Conservation (phyloP, 2,329 filamentous ascomycete genomes). For the Colletotrichum gloeosporioides region DNA sequence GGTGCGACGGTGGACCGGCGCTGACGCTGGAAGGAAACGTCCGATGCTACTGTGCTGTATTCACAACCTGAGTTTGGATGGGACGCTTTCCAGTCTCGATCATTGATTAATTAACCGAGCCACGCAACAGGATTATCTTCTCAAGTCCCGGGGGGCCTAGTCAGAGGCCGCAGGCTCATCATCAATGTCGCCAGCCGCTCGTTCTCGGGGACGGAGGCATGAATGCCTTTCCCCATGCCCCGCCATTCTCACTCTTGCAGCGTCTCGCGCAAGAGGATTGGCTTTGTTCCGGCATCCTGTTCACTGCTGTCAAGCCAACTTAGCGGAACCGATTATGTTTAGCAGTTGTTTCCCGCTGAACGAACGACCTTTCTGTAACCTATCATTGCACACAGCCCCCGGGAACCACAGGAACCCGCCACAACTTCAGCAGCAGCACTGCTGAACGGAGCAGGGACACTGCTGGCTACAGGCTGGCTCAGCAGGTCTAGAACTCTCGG, state of each 20-base stretch:
- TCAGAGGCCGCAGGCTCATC: not conserved
- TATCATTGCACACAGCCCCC: not conserved
- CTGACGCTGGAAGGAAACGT: not conserved
- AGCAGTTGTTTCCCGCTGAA: not conserved
- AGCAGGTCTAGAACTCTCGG: conserved; percentile 1
- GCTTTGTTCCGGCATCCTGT: not conserved
- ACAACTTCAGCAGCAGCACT: not conserved
- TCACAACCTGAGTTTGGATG: not conserved
- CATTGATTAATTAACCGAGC: not conserved
- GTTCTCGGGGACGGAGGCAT: not conserved
- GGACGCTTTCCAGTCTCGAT: not conserved
- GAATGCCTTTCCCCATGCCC: not conserved
- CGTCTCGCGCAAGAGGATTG: conserved; percentile 3
- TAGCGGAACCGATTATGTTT: not conserved
- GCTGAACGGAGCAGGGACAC: not conserved
- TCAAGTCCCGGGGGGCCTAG: not conserved
- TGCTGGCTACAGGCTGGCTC: not conserved
- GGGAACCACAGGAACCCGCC: not conserved
- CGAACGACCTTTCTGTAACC: not conserved
- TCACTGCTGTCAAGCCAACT: not conserved
- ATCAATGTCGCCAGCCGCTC: not conserved
- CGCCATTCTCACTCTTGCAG: not conserved
- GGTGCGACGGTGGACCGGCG: not conserved
- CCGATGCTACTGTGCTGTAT: not conserved
- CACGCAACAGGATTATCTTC: not conserved